These are phyloP conservation scores for Globisporangium irregulare DNA, from an alignment of 352 stramenopile genomes.

Conservation along the genomic window DNA sequence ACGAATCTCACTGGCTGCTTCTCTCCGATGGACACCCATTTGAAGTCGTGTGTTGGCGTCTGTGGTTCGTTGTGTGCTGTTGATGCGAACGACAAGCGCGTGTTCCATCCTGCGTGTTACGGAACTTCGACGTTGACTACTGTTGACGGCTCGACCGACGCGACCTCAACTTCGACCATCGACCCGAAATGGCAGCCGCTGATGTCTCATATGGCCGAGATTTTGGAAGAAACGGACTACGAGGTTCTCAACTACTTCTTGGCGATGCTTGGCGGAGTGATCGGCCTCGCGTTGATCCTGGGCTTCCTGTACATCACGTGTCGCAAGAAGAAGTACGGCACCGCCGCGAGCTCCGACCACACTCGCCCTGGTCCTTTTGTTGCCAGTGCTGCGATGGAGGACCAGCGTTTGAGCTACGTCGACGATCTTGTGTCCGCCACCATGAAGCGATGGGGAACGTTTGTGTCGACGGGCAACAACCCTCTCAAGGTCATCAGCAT, in stretches of 20 bases:
- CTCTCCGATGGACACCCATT: slow-evolving; percentile 38
- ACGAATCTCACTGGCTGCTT: slow-evolving; percentile 45
- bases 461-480: slow-evolving; percentile 34
- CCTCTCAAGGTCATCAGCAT: slow-evolving; percentile 40
- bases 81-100: slow-evolving; percentile 26
- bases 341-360: slow-evolving; percentile 17
- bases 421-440: slow-evolving; percentile 44
- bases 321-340: slow-evolving; percentile 25
- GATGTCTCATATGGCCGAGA: slow-evolving; percentile 33
- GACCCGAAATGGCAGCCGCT: slow-evolving; percentile 39
- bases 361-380: slow-evolving; percentile 24
- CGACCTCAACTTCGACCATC: slow-evolving; percentile 6
- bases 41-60: slow-evolving; percentile 50
- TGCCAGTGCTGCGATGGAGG: slow-evolving; percentile 18
- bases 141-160: slow-evolving; percentile 17
- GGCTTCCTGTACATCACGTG: slow-evolving; percentile 36
- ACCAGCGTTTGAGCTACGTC: slow-evolving; percentile 31
- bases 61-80: slow-evolving; percentile 51
- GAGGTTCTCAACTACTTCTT: slow-evolving; percentile 49
- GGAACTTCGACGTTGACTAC: slow-evolving; percentile 35
- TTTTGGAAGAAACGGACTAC: slow-evolving; percentile 41
- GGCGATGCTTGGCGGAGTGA: slow-evolving; percentile 37
- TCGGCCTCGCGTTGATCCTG: slow-evolving; percentile 37
- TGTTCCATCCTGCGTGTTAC: slow-evolving; percentile 26
- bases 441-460: slow-evolving; percentile 39